These are phyloP conservation scores for Paraconiothyrium brasiliense DNA, from an alignment of 2,329 filamentous ascomycete genomes.

Conservation along the genomic window DNA sequence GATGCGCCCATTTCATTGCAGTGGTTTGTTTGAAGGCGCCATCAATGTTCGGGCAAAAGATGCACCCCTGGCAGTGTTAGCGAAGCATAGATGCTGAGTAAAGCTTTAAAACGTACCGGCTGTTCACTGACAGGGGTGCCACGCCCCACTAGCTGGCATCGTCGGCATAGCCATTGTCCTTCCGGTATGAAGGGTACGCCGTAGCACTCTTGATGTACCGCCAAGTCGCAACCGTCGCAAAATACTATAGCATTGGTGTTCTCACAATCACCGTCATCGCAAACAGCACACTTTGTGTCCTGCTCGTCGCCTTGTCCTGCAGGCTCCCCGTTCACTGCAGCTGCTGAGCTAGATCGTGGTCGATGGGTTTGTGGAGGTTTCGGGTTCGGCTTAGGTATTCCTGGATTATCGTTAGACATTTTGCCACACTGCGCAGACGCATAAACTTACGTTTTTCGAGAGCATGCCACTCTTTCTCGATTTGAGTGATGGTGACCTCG, in stretches of 20 bases:
- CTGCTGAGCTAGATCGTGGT: slow-evolving; percentile 90
- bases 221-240: slow-evolving; percentile 96
- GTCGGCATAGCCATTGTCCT: slow-evolving; percentile 96
- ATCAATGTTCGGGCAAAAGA: slow-evolving; percentile 97
- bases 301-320: slow-evolving; percentile 85
- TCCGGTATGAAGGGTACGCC: slow-evolving; percentile 98
- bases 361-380: slow-evolving; percentile 95
- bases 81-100: slow-evolving; percentile 9
- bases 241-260: slow-evolving; percentile 99
- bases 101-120: slow-evolving; percentile 34
- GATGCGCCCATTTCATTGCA: slow-evolving; percentile 93
- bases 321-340: slow-evolving; percentile 93
- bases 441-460: slow-evolving; percentile 76
- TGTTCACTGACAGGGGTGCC: slow-evolving; percentile 76
- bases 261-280: slow-evolving; percentile 98
- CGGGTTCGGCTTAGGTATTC: slow-evolving; percentile 93
- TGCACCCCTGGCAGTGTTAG: slow-evolving; percentile 66
- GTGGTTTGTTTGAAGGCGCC: slow-evolving; percentile 99
- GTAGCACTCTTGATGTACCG: slow-evolving; percentile 98
- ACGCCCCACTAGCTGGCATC: slow-evolving; percentile 93
- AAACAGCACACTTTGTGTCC: slow-evolving; percentile 96
- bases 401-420: slow-evolving; percentile 31
- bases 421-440: background rate
- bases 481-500: slow-evolving; percentile 97
- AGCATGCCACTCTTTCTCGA: slow-evolving; percentile 98